Evolutionary conservation across 192 early-diverging fungal genomes (phyloP), one percentile per base, ranked within the genome.

Genomic region (Powellomyces hirtus): DNA sequence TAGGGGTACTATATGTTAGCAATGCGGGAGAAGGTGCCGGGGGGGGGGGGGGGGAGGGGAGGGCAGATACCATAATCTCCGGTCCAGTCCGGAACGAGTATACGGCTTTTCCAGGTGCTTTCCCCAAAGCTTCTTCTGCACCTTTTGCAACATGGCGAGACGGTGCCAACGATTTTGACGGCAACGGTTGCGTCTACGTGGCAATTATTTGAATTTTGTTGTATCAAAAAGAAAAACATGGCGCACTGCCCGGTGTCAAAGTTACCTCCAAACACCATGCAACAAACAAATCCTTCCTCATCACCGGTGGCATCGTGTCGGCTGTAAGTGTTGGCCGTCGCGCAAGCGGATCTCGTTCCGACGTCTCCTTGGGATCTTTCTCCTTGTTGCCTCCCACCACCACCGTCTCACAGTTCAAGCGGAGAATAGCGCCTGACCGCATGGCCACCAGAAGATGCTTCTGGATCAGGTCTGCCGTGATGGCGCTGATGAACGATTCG

Each of bases 281-380:
- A 8, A 72, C 62, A 58, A 72, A 72, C 8, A 72, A 38, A 42
- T 72, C 70, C 62, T 72, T 72, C 55, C 62, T 44, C 16, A 62
- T 10, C 11, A 38, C 34, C 5, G 60, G 16, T 56, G 53, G 7
- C 53, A 14, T 14, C 46, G n/a, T 18, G n/a, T 49, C 46, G 5
- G 4, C 14, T 24, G 46, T 49, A 6, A 49, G 4, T 24, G 53
- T 6, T 5, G 53, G 6, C 16, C 24, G 16, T 16, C 53, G 53
- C 4, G 53, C 4, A 16, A 31, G 51, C 26, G 13, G 13, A 26
- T 53, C 51, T 10, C 40, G 40, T 18, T 8, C 18, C 40, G 51
- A 20, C 51, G 26, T 13, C 13, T 24, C 51, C 8, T 10, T 26
- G 51, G 11, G 64, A 24, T 53, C 49, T 30, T 30, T 51, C 18